Evolutionary conservation across 1,284 basidiomycete species (phyloP).

Genomic region (Papiliotrema fonsecae): DNA sequence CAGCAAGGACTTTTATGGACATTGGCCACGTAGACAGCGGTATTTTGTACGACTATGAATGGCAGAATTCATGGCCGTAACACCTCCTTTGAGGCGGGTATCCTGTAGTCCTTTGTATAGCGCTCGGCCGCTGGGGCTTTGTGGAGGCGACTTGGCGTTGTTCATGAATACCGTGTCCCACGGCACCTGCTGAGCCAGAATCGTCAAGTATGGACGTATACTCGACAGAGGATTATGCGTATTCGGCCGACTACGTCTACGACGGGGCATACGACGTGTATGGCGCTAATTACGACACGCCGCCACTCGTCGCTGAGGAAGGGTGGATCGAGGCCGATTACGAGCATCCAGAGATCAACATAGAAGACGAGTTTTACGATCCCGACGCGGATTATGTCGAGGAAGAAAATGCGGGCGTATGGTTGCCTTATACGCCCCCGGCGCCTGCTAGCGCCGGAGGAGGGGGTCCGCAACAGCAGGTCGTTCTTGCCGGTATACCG

Average conservation of each 20-base stretch:
- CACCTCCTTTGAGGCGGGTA: too few species aligned
- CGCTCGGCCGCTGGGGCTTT: too few species aligned
- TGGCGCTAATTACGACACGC: not conserved
- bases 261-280: not conserved
- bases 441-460: not conserved
- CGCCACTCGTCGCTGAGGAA: not conserved
- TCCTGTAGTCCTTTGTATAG: too few species aligned
- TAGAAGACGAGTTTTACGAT: not conserved
- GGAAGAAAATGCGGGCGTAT: not conserved
- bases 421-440: conserved; percentile 4
- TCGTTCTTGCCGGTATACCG: not conserved
- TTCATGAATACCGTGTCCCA: too few species aligned
- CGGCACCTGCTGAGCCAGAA: too few species aligned
- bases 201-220: not conserved
- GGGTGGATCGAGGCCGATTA: not conserved
- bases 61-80: too few species aligned
- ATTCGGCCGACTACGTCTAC: too few species aligned
- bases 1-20: too few species aligned
- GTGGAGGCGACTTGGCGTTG: too few species aligned
- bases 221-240: not conserved
- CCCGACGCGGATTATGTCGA: not conserved
- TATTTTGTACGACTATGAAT: too few species aligned
- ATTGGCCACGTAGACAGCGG: too few species aligned
- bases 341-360: not conserved
- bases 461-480: conserved; percentile 1